Conservation (phyloP, 164 flowering plant species). For the Amborella trichopoda region DNA sequence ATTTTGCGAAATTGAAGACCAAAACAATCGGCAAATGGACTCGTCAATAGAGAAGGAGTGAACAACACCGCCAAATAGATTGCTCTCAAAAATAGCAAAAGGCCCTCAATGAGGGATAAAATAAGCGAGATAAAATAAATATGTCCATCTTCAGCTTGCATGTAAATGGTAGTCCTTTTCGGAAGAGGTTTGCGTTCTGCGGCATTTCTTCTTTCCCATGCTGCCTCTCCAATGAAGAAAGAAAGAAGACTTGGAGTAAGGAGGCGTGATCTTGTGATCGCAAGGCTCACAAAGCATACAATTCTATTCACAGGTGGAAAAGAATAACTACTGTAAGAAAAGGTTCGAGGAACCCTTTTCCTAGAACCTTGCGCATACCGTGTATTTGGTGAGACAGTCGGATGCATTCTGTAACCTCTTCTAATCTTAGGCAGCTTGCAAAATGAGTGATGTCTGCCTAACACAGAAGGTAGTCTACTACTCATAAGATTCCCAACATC, state of each 20-base stretch:
- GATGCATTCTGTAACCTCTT: no score
- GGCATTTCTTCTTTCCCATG: constrained; percentile 20
- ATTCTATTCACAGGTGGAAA: constrained; percentile 32
- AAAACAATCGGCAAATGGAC: constrained; percentile 51
- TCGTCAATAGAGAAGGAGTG: constrained; percentile 49
- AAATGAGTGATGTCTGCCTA: no score
- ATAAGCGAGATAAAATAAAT: constrained; percentile 29
- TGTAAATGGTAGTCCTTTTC: constrained; percentile 21
- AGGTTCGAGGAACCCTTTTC: constrained; percentile 36
- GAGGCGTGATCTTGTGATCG: constrained; percentile 44
- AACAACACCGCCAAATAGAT: constrained; percentile 47
- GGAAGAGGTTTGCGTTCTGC: constrained; percentile 32
- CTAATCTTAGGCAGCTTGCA: no score
- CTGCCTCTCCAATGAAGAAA: constrained; percentile 38
- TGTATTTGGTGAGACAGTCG: no score
- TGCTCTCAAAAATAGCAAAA: constrained; percentile 41
- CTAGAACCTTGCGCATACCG: constrained; percentile 40
- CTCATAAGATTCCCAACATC: no score
- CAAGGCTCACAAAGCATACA: constrained; percentile 57
- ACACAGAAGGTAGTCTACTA: no score
- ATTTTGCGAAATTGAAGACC: constrained; percentile 39
- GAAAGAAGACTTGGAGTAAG: constrained; percentile 49
- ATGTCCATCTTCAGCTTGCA: constrained; percentile 47
- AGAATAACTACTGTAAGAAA: constrained; percentile 18
- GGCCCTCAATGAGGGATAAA: constrained; percentile 31